Evolutionary conservation across 495 filamentous ascomycete genomes (phyloP).

Genomic region (Penicillium dipodomyicola): DNA sequence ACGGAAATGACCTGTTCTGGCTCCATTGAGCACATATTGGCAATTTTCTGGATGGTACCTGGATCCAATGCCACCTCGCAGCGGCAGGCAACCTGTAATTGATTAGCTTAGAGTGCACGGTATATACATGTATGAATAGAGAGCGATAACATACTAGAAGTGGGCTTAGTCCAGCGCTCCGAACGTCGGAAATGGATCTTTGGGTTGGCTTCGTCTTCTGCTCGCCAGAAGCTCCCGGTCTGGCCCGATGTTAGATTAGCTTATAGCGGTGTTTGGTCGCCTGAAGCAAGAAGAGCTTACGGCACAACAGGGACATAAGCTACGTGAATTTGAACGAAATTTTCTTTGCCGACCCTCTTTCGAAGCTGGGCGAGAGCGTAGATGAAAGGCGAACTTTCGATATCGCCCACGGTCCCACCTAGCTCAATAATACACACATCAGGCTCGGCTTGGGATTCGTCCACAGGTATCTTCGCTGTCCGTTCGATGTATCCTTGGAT

Average conservation of each 20-base stretch:
- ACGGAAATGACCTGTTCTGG: constrained; percentile 75
- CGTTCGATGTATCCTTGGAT: constrained; percentile 86
- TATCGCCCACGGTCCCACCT: constrained; percentile 76
- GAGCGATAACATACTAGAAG: constrained; percentile 55
- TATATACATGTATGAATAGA: no score
- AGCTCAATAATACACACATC: constrained; percentile 80
- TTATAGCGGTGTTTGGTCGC: neutral
- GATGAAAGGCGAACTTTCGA: constrained; percentile 82
- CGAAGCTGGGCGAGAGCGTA: constrained; percentile 76
- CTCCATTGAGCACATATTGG: constrained; percentile 76
- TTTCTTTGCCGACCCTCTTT: constrained; percentile 63
- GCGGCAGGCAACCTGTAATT: constrained; percentile 71
- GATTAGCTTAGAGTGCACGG: neutral
- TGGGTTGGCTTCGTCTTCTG: constrained; percentile 96
- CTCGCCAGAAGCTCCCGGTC: constrained; percentile 48
- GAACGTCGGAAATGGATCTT: constrained; percentile 71
- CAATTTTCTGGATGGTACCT: constrained; percentile 75
- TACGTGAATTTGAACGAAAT: constrained; percentile 83
- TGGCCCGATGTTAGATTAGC: constrained; percentile 7
- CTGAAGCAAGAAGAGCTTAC: neutral
- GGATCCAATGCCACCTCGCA: constrained; percentile 67
- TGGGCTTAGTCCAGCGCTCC: constrained; percentile 76
- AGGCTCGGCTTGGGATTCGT: constrained; percentile 72
- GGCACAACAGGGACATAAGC: constrained; percentile 68
- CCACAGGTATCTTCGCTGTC: constrained; percentile 77